Evolutionary conservation across 23 red algal species (phyloP), one percentile per base, ranked within the genome.

Genomic region (Gracilaria caudata): DNA sequence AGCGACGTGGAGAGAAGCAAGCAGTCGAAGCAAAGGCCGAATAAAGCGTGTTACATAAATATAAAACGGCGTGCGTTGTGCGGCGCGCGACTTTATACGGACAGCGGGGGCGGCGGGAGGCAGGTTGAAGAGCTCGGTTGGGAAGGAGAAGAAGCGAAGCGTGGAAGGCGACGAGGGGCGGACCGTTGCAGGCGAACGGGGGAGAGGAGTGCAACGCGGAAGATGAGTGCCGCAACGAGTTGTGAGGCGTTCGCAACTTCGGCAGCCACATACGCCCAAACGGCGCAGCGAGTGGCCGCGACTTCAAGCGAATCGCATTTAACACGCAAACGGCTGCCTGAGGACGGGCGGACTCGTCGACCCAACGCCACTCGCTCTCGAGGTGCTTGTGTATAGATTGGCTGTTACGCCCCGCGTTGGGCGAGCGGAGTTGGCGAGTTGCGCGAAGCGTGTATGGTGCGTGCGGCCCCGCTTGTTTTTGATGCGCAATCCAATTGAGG

Each of bases 81-180:
- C 21, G 61, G 61, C 7, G 61, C 30, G 30, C 30, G 61, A 36
- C 23, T 63, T 30, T 63, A 63, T 63, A 77, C n/a, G n/a, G 71
- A 53, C 6, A 28, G 49, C 10, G n/a, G 5, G 24, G 26, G 2
- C 2, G 71, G 12, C 43, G 44, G 29, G 29, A 12, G 71, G 32
- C 8, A 0, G 49, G 49, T 7, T 23, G 49, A 28, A 51, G 7
- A 21, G 9, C 16, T 17, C 8, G 45, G 4, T 3, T 46, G 7
- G 45, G 71, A 32, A 6, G n/a, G 71, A 24, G 71, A 54, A 3
- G 44, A 49, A 46, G 68, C 40, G 17, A 17, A 73, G 44, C 40
- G 40, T 14, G 6, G 38, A 14, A 45, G 17, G 44, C 37, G 14
- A 40, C 14, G 64, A 13, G 13, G 7, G 37, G 37, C 37, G 64